Conservation (phyloP, 2,329 filamentous ascomycete genomes). For the Ascochyta viciae-villosae region DNA sequence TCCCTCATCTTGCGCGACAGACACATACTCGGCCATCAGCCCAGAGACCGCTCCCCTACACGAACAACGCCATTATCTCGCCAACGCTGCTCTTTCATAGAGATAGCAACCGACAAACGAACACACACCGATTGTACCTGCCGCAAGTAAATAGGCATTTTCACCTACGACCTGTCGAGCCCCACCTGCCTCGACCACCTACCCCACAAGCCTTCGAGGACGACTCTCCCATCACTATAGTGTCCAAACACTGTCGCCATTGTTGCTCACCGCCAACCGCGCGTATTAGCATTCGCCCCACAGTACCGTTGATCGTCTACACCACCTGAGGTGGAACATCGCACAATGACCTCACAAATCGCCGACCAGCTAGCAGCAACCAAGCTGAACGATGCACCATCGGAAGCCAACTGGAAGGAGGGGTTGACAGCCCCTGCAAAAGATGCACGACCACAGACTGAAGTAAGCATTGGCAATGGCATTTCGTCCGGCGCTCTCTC, state of each 20-base stretch:
- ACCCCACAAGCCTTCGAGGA: conserved; percentile 22
- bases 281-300: conserved; percentile 14
- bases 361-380: conserved; percentile 65
- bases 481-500: neutral
- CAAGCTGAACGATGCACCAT: conserved; percentile 58
- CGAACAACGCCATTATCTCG: conserved; percentile 20
- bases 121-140: conserved; percentile 12
- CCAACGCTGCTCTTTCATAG: conserved; percentile 10
- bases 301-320: conserved; percentile 20
- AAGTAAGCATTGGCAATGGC: conserved; percentile 59
- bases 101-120: conserved; percentile 15
- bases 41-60: conserved; percentile 22
- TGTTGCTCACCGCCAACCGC: conserved; percentile 26
- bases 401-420: conserved; percentile 75
- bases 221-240: conserved; percentile 22
- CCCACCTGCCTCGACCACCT: conserved; percentile 21
- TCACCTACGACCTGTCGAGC: conserved; percentile 18
- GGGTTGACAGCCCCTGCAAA: conserved; percentile 74
- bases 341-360: conserved; percentile 58
- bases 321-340: conserved; percentile 34
- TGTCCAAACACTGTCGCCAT: conserved; percentile 23
- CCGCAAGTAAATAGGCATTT: conserved; percentile 25
- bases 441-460: conserved; percentile 81
- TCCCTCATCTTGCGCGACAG: conserved; percentile 19
- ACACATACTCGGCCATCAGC: conserved; percentile 3